phyloP scores from a whole-genome alignment of 345 rosid species.

The Acer negundo region DNA sequence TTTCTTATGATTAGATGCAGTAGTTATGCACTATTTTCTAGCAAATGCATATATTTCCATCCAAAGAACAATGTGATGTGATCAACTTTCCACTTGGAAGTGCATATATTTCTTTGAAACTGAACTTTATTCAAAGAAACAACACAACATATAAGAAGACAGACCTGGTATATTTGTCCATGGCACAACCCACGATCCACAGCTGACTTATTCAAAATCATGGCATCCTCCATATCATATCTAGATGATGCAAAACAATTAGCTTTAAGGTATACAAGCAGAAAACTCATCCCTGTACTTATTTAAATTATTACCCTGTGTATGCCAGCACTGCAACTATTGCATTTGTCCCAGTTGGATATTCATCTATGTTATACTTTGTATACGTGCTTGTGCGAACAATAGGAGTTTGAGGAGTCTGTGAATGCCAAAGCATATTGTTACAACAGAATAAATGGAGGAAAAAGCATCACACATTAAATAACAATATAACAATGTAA shows the following conservation, averaged over 20 bases:
- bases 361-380: conserved; percentile 75
- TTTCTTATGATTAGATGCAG: not conserved
- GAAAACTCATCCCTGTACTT: not conserved
- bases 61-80: not conserved
- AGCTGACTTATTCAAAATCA: conserved; percentile 95
- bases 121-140: not conserved
- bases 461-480: conserved; percentile 4
- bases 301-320: conserved; percentile 63
- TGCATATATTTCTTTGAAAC: not conserved
- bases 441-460: not conserved
- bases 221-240: conserved; percentile 99
- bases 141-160: not conserved
- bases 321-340: conserved; percentile 96
- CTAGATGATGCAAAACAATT: conserved; percentile 37
- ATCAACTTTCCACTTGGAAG: not conserved
- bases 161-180: conserved; percentile 98
- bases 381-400: conserved; percentile 79
- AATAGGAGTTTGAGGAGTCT: conserved; percentile 98
- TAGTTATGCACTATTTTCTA: not conserved
- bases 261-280: not conserved
- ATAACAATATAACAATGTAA: conserved; percentile 7
- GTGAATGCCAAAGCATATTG: conserved; percentile 30
- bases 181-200: conserved; percentile 95
- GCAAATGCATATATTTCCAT: not conserved
- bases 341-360: conserved; percentile 95